Evolutionary conservation across 2,329 filamentous ascomycete genomes (phyloP).

Genomic region (Biscogniauxia sp.): DNA sequence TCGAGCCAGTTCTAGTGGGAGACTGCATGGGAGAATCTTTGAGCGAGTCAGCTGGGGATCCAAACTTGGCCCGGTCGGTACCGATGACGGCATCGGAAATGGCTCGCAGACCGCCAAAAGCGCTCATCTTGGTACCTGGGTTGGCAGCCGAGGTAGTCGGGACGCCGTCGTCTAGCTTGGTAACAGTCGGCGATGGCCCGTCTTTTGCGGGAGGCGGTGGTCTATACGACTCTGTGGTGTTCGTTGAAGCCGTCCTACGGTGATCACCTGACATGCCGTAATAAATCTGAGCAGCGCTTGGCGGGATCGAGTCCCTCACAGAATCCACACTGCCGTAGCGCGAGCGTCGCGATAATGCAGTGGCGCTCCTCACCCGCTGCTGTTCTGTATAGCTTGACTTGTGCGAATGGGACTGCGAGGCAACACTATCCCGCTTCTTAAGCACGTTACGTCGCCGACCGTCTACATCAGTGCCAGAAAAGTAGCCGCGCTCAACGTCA

Average conservation of each 20-base stretch:
- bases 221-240: constrained; percentile 53
- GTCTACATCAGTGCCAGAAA: constrained; percentile 84
- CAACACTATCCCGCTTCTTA: constrained; percentile 69
- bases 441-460: constrained; percentile 70
- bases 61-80: constrained; percentile 50
- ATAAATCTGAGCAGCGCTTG: constrained; percentile 69
- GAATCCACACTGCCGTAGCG: constrained; percentile 79
- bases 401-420: constrained; percentile 64
- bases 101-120: constrained; percentile 68
- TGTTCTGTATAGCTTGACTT: constrained; percentile 78
- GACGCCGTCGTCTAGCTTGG: constrained; percentile 52
- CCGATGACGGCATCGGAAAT: constrained; percentile 74
- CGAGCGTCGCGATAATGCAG: constrained; percentile 69
- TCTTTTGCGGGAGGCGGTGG: constrained; percentile 54
- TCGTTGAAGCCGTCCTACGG: constrained; percentile 60
- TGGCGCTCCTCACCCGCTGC: constrained; percentile 63
- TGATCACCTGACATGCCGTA: constrained; percentile 55
- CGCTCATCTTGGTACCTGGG: constrained; percentile 47
- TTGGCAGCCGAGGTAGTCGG: constrained; percentile 52
- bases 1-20: constrained; percentile 74
- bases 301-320: constrained; percentile 57
- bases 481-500: constrained; percentile 85
- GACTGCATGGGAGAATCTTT: constrained; percentile 58
- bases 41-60: constrained; percentile 48
- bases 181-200: constrained; percentile 54